Evolutionary conservation across 1,284 basidiomycete species (phyloP), one percentile per base, ranked within the genome.

Genomic region (Malassezia brasiliensis): DNA sequence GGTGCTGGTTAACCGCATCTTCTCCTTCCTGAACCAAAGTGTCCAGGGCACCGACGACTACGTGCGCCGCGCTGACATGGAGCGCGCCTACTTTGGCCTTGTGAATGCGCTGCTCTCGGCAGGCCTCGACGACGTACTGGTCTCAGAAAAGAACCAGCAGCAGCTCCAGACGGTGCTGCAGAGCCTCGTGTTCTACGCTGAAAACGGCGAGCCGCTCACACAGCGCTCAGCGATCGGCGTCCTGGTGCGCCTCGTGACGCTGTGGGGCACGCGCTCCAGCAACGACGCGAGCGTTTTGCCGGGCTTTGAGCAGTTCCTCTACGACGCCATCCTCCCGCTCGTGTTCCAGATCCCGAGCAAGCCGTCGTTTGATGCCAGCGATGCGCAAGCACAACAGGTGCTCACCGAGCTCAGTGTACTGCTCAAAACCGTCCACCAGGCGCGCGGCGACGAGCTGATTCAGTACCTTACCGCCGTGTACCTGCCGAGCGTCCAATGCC

Each of bases 301-400:
- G 12, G 93, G 93, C 1, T 98, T 96, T 71, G 90, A 96, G 65
- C 81, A 82, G 12, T 94, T 94, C 72, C 81, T 96, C 47, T 99
- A 98, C 74, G 86, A 93, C 63, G 83, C 85, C 9, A 78, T 96
- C 39, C 79, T 96, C 48, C 88, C 88, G 4, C 78, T 85, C 1
- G 85, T 85, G 32, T 96, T 99, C 74, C 80, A 83, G 20, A 83
- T 96, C 5, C 83, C 90, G 0, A 84, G 86, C 11, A 79, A 82
- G 20, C 82, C 85, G 0, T 81, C 83, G 39, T 90, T 96, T 72
- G 93, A 93, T 69, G 79, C 87, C 63, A 86, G 86, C 67, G 89
- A 93, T 68, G 89, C 88, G 5, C 88, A 90, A 53, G 50, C 64
- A 73, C 63, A 66, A 46, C 28, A 50, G 28, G 47, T 61, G 38